These are phyloP conservation scores for Lichtheimia hyalospora DNA, from an alignment of 371 early-diverging fungal species.

Conservation along the genomic window DNA sequence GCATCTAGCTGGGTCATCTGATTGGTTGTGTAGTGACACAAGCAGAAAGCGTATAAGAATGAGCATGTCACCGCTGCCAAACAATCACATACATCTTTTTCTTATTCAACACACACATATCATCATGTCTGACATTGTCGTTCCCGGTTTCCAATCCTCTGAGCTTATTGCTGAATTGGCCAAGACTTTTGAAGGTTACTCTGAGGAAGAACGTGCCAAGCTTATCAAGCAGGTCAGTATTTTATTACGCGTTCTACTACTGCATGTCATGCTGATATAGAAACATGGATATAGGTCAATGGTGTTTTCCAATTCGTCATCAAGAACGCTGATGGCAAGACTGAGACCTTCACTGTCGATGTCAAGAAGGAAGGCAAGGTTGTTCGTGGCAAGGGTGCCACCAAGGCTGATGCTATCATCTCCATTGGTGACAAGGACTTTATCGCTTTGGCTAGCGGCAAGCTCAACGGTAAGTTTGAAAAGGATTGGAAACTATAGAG, in stretches of 20 bases:
- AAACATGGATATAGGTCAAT: slow-evolving; percentile 53
- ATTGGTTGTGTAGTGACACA: no score
- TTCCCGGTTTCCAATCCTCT: slow-evolving; percentile 49
- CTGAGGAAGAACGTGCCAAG: slow-evolving; percentile 38
- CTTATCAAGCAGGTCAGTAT: slow-evolving; percentile 37
- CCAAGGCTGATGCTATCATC: slow-evolving; percentile 68
- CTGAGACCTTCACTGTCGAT: slow-evolving; percentile 76
- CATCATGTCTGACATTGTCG: slow-evolving; percentile 43
- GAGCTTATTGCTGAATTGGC: slow-evolving; percentile 40
- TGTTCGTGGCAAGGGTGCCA: slow-evolving; percentile 61
- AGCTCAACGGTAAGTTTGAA: slow-evolving; percentile 67
- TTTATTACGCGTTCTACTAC: background rate
- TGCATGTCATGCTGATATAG: background rate
- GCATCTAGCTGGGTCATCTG: no score
- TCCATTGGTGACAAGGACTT: slow-evolving; percentile 77
- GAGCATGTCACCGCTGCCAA: no score
- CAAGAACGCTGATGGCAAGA: slow-evolving; percentile 62
- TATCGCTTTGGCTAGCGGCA: slow-evolving; percentile 80
- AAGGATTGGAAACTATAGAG: background rate
- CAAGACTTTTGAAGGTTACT: slow-evolving; percentile 33
- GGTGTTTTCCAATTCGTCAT: slow-evolving; percentile 86
- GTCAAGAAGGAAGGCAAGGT: slow-evolving; percentile 69
- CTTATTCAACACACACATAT: background rate
- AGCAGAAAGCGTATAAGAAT: no score
- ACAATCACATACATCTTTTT: background rate